These are phyloP conservation scores for Phaffia tasmanica DNA, from an alignment of 768 basidiomycete species.

Conservation along the genomic window DNA sequence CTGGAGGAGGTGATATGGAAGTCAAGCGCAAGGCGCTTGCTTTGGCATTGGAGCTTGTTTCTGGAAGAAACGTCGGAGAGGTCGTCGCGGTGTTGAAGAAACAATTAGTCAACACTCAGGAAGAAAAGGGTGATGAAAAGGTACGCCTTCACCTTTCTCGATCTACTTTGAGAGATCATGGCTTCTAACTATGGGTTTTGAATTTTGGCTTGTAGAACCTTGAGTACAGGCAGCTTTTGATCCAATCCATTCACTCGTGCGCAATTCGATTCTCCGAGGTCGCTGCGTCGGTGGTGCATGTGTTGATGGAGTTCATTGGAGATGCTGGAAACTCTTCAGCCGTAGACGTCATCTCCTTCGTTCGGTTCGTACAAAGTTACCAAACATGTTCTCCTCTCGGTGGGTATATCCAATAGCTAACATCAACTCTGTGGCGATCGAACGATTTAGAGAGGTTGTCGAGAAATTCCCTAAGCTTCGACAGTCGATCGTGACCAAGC, in stretches of 20 bases:
- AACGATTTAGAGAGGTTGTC: constrained; percentile 63
- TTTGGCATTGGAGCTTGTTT: constrained; percentile 84
- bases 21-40: constrained; percentile 82
- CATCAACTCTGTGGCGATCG: not conserved
- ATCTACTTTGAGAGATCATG: not conserved
- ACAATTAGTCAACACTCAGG: constrained; percentile 85
- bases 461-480: constrained; percentile 91
- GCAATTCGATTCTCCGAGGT: constrained; percentile 96
- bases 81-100: constrained; percentile 95
- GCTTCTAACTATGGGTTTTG: not conserved
- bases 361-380: constrained; percentile 41
- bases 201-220: constrained; percentile 49
- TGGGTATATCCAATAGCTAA: not conserved
- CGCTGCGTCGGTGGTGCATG: constrained; percentile 83
- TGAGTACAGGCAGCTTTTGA: constrained; percentile 90
- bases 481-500: constrained; percentile 67
- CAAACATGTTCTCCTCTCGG: too few species aligned
- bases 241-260: constrained; percentile 92
- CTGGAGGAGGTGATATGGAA: constrained; percentile 76
- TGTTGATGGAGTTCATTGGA: constrained; percentile 77
- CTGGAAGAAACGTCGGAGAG: constrained; percentile 89
- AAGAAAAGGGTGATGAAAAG: constrained; percentile 76
- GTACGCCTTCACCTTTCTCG: constrained; percentile 39
- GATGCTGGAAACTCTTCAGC: constrained; percentile 92
- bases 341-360: constrained; percentile 83